phyloP scores from a whole-genome alignment of 1,284 basidiomycete species.

The Trichosporon ovoides region DNA sequence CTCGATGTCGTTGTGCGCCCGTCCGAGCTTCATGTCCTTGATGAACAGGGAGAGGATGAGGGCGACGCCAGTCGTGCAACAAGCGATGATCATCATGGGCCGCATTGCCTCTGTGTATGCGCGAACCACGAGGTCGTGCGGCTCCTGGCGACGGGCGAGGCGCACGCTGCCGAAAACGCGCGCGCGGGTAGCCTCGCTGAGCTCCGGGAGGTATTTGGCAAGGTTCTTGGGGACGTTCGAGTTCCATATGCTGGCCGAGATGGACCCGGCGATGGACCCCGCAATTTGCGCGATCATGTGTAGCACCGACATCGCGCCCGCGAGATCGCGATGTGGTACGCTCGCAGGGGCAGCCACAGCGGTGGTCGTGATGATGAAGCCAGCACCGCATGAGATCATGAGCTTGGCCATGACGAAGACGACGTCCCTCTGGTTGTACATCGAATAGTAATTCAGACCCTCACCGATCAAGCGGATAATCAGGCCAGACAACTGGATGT shows the following conservation, averaged over 20 bases:
- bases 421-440: conserved; percentile 13
- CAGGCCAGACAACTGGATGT: conserved; percentile 33
- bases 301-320: conserved; percentile 45
- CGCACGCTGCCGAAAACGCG: conserved; percentile 34
- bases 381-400: conserved; percentile 23
- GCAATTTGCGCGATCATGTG: conserved; percentile 48
- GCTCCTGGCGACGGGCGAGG: conserved; percentile 30
- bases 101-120: conserved; percentile 35
- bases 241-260: conserved; percentile 41
- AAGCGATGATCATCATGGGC: conserved; percentile 27
- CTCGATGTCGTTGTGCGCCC: conserved; percentile 35
- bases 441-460: conserved; percentile 12
- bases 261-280: conserved; percentile 42
- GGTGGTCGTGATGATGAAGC: conserved; percentile 41
- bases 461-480: conserved; percentile 29
- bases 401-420: conserved; percentile 38
- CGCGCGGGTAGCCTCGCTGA: conserved; percentile 26
- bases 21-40: conserved; percentile 32
- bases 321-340: conserved; percentile 47
- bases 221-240: conserved; percentile 27
- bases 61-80: conserved; percentile 28
- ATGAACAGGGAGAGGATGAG: conserved; percentile 29
- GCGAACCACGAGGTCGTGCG: conserved; percentile 28
- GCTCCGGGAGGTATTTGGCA: conserved; percentile 27
- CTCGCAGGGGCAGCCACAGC: conserved; percentile 45